Base-by-base conservation (phyloP, 805 yeast genomes). In the Zygoascus biomembranicola region DNA sequence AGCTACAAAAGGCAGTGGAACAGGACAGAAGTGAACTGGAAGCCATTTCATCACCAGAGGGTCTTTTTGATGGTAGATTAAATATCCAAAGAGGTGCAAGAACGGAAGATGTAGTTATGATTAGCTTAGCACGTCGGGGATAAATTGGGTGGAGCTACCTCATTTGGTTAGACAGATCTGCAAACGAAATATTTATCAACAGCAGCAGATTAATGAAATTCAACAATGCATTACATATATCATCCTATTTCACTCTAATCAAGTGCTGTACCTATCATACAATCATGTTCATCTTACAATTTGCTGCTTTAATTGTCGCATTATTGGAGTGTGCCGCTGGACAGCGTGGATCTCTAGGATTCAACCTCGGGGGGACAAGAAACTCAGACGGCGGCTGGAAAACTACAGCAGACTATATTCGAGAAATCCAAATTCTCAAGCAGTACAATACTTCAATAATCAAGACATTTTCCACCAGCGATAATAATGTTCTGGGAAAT, bases 391-490 rank as follows among this genome's bases (percentile, higher is more conserved):
- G 70, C 16, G 56, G 78, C 65, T 90, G 97, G 77, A 90, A 90
- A 73, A 64, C 79, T 54, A 76, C 87, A 49, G 67, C 72, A 16
- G 95, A 89, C 64, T 92, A 82, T 73, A 77, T 76, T 62, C 61
- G 71, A 49, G 97, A 90, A 67, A 77, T 92, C 61, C 74, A 75
- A 23, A 69, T 74, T 39, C 72, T 92, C 61, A 72, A 79, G 51
- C 61, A 74, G 47, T 80, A 86, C 73, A 31, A 31, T 16, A 72
- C 94, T 43, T 72, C 73, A 57, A 78, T 79, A 50, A 80, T 92
- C 62, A 87, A 90, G 72, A 86, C 92, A 41, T 92, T 89, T 69
- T 94, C 97, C 32, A 90, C 86, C 49, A 84, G 95, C n/a, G 95
- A 88, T 71, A 92, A 97, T 78, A 84, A 90, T 78, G 87, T 97